Conservation (phyloP, 208 protist species). For the Trypanosoma mega region DNA sequence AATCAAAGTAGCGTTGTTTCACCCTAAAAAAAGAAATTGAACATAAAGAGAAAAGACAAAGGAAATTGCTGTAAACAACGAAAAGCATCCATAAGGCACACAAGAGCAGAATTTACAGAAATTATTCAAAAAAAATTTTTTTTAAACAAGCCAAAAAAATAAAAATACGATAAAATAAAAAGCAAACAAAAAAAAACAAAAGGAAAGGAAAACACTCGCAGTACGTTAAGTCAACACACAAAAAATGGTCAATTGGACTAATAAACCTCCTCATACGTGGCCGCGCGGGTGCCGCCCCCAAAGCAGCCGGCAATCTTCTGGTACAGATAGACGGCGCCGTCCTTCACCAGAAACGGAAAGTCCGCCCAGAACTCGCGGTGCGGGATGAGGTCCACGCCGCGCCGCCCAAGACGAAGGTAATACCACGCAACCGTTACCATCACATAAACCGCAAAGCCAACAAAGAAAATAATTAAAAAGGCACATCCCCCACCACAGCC, state of each 20-base stretch:
- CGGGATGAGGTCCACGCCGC: slow-evolving; percentile 27
- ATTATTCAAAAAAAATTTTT: too few species aligned
- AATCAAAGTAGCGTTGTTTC: too few species aligned
- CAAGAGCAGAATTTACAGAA: too few species aligned
- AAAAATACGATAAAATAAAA: too few species aligned
- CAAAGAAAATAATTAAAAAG: slow-evolving; percentile 29
- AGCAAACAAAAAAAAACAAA: background rate
- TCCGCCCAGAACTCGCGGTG: slow-evolving; percentile 30
- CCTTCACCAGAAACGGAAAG: slow-evolving; percentile 27
- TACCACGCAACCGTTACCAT: slow-evolving; percentile 19
- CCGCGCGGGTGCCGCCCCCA: background rate
- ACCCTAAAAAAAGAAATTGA: too few species aligned
- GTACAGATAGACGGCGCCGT: slow-evolving; percentile 24
- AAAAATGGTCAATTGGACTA: too few species aligned
- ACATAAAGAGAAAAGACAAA: too few species aligned
- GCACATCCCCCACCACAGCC: slow-evolving; percentile 26
- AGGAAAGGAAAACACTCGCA: background rate
- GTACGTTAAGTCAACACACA: background rate
- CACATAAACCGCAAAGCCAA: slow-evolving; percentile 19
- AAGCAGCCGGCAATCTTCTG: slow-evolving; percentile 15
- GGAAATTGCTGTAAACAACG: too few species aligned
- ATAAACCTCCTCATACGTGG: slow-evolving; percentile 8
- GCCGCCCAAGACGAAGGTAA: slow-evolving; percentile 13
- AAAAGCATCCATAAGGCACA: too few species aligned
- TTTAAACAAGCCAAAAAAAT: too few species aligned